A percentile compares a stretch with the other conserved stretches of the same genome.
Conservation (phyloP, 2,329 filamentous ascomycete genomes). For the Arthrocladium fulminans region DNA sequence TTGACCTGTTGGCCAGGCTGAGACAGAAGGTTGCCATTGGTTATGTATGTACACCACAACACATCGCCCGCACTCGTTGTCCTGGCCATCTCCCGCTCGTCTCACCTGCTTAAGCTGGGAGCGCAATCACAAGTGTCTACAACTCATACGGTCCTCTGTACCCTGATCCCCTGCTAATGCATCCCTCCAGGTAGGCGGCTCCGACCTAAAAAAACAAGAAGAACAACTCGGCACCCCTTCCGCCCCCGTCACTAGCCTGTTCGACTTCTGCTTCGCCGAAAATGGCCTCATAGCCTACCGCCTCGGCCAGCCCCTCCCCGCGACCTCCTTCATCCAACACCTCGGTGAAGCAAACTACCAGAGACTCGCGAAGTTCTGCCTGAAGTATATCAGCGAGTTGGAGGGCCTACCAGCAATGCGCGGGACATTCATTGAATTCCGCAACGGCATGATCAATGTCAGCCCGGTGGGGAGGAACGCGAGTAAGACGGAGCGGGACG, state of each 20-base stretch:
- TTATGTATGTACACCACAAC: slow-evolving; percentile 48
- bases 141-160: too few relatives aligned
- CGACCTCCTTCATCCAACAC: slow-evolving; percentile 83
- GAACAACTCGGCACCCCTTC: slow-evolving; percentile 74
- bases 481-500: slow-evolving; percentile 65
- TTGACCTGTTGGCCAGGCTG: slow-evolving; percentile 66
- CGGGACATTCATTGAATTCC: slow-evolving; percentile 59
- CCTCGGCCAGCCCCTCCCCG: slow-evolving; percentile 63
- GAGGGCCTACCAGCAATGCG: slow-evolving; percentile 52
- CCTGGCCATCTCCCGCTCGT: too few relatives aligned
- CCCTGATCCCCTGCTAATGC: not conserved
- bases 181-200: slow-evolving; percentile 60
- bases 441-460: slow-evolving; percentile 58
- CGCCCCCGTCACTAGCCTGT: slow-evolving; percentile 68
- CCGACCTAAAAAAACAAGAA: slow-evolving; percentile 86
- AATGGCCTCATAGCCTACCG: slow-evolving; percentile 91
- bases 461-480: slow-evolving; percentile 70
- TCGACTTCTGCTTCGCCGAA: slow-evolving; percentile 94
- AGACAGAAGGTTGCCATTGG: slow-evolving; percentile 84
- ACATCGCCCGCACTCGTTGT: too few relatives aligned
- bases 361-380: slow-evolving; percentile 49
- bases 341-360: slow-evolving; percentile 74
- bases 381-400: slow-evolving; percentile 53
- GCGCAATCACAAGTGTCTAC: too few relatives aligned
- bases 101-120: too few relatives aligned